phyloP scores from a whole-genome alignment of 805 yeast species.

The Metschnikowia similis region DNA sequence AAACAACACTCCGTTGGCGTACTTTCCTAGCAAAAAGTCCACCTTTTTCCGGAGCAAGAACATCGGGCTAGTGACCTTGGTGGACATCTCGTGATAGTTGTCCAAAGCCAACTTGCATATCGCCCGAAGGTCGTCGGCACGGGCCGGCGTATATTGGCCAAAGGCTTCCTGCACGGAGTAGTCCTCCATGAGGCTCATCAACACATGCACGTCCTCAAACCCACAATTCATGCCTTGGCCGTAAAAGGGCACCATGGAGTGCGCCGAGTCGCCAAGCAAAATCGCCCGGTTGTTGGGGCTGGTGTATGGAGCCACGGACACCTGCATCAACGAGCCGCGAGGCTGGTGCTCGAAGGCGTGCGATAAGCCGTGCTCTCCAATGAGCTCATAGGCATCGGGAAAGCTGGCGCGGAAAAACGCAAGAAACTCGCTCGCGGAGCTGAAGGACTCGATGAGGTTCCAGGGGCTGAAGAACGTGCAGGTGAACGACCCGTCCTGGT shows the following conservation, averaged over 20 bases:
- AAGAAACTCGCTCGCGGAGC: conserved; percentile 40
- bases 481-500: conserved; percentile 81
- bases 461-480: conserved; percentile 86
- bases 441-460: conserved; percentile 53
- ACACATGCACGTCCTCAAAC: conserved; percentile 77
- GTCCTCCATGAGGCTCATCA: conserved; percentile 49
- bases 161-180: conserved; percentile 48
- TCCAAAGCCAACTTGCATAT: conserved; percentile 74
- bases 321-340: conserved; percentile 72
- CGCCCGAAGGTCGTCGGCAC: conserved; percentile 68
- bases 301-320: conserved; percentile 68
- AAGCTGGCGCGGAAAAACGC: conserved; percentile 59
- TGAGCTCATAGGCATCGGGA: conserved; percentile 67
- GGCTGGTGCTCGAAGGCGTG: conserved; percentile 58
- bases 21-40: conserved; percentile 60
- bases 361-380: conserved; percentile 54
- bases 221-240: conserved; percentile 98
- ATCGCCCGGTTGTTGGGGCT: conserved; percentile 55
- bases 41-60: conserved; percentile 64
- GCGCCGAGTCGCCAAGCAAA: conserved; percentile 90
- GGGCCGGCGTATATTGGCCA: conserved; percentile 44
- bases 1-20: conserved; percentile 43
- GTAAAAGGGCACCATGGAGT: conserved; percentile 96
- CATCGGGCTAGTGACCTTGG: conserved; percentile 58
- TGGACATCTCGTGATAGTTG: conserved; percentile 85